Percentiles rank a stretch among this genome's conserved stretches.
phyloP scores from a whole-genome alignment of 139 green algal genomes.

The Trebouxia sp. region DNA sequence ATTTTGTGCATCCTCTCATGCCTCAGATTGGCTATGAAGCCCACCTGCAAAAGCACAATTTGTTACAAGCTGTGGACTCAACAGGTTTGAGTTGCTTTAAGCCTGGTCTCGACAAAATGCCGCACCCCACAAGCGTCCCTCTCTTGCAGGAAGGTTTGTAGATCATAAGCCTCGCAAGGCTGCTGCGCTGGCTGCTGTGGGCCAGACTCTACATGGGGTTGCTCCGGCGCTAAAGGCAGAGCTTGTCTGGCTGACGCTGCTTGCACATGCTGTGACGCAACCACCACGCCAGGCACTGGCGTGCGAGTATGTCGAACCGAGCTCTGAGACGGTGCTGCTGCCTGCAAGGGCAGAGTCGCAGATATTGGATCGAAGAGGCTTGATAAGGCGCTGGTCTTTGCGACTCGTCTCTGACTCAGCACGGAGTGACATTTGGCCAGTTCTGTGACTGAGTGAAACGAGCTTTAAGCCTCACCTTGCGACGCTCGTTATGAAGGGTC shows the following conservation, averaged over 20 bases:
- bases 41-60: conserved; percentile 77
- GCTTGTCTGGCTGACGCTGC: not conserved
- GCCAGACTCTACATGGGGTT: not conserved
- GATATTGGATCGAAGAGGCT: not conserved
- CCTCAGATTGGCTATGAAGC: conserved; percentile 95
- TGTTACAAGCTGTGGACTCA: no score
- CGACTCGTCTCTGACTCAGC: no score
- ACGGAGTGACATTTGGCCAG: no score
- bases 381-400: no score
- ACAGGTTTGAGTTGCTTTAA: not conserved
- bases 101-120: no score
- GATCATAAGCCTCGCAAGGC: conserved; percentile 62
- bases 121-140: conserved; percentile 94
- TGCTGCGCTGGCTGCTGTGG: conserved; percentile 1
- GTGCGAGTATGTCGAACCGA: not conserved
- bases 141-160: conserved; percentile 92
- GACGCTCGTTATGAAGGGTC: not conserved
- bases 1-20: conserved; percentile 88
- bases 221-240: not conserved
- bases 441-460: no score
- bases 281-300: not conserved
- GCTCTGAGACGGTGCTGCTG: not conserved
- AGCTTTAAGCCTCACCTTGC: no score
- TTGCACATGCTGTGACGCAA: not conserved
- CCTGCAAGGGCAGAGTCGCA: not conserved